Conservation (phyloP, 305 asterid genomes). For the Fraxinus sp. region DNA sequence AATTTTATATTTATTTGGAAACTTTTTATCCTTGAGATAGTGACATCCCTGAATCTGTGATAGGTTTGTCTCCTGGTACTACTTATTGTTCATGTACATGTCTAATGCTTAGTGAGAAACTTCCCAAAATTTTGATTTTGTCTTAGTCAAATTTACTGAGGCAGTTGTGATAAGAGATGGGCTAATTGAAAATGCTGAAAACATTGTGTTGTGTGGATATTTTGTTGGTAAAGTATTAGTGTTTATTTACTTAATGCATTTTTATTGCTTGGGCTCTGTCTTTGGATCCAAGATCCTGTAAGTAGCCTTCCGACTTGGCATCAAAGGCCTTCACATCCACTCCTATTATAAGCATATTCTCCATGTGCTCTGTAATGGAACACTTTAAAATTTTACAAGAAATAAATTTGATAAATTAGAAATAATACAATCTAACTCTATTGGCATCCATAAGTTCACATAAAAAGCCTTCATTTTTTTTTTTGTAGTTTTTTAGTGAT, state of each 20-base stretch:
- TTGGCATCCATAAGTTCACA: background rate
- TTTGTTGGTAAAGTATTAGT: constrained; percentile 1
- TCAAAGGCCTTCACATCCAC: constrained; percentile 72
- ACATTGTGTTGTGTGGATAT: too few species aligned
- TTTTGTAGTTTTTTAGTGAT: too few species aligned
- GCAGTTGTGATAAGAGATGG: too few species aligned
- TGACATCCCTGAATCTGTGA: too few species aligned
- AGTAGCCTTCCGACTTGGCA: constrained; percentile 89
- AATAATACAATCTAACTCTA: background rate
- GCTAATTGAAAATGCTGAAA: too few species aligned
- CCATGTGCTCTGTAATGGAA: background rate
- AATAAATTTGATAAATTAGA: background rate
- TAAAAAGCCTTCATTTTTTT: background rate
- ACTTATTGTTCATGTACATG: too few species aligned
- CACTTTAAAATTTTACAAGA: background rate
- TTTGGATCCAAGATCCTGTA: constrained; percentile 75
- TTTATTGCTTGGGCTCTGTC: constrained; percentile 27
- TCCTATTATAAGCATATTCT: constrained; percentile 63
- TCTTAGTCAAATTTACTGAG: too few species aligned
- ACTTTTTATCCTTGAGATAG: too few species aligned
- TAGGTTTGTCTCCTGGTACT: too few species aligned
- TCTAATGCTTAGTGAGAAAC: too few species aligned
- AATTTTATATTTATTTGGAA: too few species aligned
- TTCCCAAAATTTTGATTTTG: too few species aligned
- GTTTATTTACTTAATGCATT: constrained; percentile 17